Percentiles rank a stretch among this genome's conserved stretches.
phyloP scores from a whole-genome alignment of 345 rosid genomes.

The Boechera stricta region DNA sequence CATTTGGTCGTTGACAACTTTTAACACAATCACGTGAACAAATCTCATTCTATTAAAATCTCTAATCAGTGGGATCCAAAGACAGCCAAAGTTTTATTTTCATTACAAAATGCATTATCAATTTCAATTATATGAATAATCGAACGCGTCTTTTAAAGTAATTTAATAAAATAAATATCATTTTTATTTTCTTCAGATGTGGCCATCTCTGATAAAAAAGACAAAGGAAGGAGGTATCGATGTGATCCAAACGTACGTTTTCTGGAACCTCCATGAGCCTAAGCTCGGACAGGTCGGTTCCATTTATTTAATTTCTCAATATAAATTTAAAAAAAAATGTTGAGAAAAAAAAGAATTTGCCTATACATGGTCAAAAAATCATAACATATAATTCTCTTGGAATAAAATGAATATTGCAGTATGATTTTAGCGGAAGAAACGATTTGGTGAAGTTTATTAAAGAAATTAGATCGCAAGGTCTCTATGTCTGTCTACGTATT shows the following conservation, averaged over 20 bases:
- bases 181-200: constrained; percentile 59
- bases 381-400: constrained; percentile 1
- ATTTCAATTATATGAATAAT: constrained; percentile 1
- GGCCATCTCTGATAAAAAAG: constrained; percentile 82
- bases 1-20: constrained; percentile 35
- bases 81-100: constrained; percentile 26
- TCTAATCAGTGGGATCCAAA: constrained; percentile 38
- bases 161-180: not conserved
- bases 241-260: constrained; percentile 92
- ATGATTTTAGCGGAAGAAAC: constrained; percentile 78
- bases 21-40: constrained; percentile 41
- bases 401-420: constrained; percentile 50
- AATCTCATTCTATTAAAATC: constrained; percentile 25
- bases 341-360: too few relatives aligned
- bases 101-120: not conserved
- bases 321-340: not conserved
- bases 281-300: constrained; percentile 70
- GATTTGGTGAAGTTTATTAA: constrained; percentile 79
- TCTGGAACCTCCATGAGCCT: constrained; percentile 94
- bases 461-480: constrained; percentile 78
- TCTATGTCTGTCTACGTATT: constrained; percentile 78
- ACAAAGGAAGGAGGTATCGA: constrained; percentile 91
- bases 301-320: not conserved
- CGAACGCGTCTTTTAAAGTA: not conserved
- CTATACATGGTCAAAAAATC: not conserved